Conservation (phyloP, 2,329 filamentous ascomycete genomes). For the Hypoxylon sp. region DNA sequence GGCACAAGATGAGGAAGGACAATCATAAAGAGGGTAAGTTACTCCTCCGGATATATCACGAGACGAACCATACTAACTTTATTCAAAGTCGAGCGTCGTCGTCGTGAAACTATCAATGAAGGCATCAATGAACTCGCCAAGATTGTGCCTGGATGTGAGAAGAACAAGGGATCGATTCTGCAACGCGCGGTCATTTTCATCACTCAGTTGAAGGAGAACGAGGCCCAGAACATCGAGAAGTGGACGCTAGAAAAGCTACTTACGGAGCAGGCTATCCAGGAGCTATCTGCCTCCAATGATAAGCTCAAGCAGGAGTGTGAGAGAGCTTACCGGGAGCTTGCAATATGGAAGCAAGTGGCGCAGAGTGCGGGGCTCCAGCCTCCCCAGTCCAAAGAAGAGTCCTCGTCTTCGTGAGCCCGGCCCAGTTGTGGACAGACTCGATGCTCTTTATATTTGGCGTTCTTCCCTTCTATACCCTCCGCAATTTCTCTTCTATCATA, state of each 20-base stretch:
- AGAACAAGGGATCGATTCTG: constrained; percentile 98
- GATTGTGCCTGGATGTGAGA: constrained; percentile 97
- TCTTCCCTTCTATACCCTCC: constrained; percentile 43
- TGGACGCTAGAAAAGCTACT: constrained; percentile 93
- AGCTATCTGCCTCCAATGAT: constrained; percentile 88
- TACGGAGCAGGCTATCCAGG: constrained; percentile 89
- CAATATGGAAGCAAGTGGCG: constrained; percentile 81
- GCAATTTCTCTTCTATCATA: constrained; percentile 32
- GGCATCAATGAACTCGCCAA: constrained; percentile 98
- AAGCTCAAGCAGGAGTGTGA: constrained; percentile 87
- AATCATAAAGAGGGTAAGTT: constrained; percentile 96
- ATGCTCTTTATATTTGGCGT: constrained; percentile 38
- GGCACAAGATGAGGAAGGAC: constrained; percentile 97
- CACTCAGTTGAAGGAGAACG: constrained; percentile 92
- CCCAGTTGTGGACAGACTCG: constrained; percentile 24
- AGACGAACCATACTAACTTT: constrained; percentile 40
- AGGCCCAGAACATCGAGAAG: constrained; percentile 93
- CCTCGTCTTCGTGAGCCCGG: constrained; percentile 38
- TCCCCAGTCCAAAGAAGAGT: constrained; percentile 60
- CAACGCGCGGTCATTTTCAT: constrained; percentile 96
- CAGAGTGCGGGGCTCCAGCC: constrained; percentile 71
- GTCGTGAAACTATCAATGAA: constrained; percentile 98
- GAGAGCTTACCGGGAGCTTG: constrained; percentile 81
- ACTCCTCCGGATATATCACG: not conserved
- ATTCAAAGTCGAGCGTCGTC: constrained; percentile 86